phyloP scores from a whole-genome alignment of 2,329 filamentous ascomycete genomes.

The Trichoderma sp. region DNA sequence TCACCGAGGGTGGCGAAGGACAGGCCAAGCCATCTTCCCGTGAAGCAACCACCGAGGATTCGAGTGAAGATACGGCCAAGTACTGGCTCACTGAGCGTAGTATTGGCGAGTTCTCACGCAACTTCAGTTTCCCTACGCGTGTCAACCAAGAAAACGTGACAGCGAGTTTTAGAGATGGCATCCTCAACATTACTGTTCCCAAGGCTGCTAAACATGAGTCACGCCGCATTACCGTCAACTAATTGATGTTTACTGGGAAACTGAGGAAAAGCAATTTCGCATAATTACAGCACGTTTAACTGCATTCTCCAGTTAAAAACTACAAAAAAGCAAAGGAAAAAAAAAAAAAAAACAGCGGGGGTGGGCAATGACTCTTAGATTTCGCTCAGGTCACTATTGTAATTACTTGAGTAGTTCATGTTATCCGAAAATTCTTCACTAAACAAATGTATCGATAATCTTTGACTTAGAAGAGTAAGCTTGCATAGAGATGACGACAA shows the following conservation, averaged over 20 bases:
- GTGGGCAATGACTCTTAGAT: not conserved
- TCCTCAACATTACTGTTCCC: slow-evolving; percentile 61
- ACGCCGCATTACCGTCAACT: slow-evolving; percentile 30
- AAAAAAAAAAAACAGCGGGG: no score
- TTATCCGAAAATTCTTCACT: not conserved
- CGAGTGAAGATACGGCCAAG: slow-evolving; percentile 40
- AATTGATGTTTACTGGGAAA: not conserved
- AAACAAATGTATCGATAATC: not conserved
- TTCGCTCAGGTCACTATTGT: not conserved
- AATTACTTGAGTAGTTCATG: not conserved
- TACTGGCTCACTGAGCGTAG: slow-evolving; percentile 67
- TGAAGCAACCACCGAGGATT: slow-evolving; percentile 3
- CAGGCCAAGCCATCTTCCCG: not conserved
- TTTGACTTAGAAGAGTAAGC: not conserved
- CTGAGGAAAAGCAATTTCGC: not conserved
- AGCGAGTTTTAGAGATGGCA: slow-evolving; percentile 61
- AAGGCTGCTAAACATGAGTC: slow-evolving; percentile 32
- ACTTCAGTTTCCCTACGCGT: slow-evolving; percentile 61
- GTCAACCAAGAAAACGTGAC: slow-evolving; percentile 59
- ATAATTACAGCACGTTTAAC: not conserved
- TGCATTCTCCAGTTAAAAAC: not conserved
- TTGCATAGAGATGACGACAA: not conserved
- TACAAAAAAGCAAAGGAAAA: not conserved
- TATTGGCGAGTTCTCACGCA: slow-evolving; percentile 62
- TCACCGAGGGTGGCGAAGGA: slow-evolving; percentile 34